Percentiles rank a stretch among this genome's conserved stretches.
Conservation (phyloP, 2,329 filamentous ascomycete genomes). For the Scleromitrula shiraiana region DNA sequence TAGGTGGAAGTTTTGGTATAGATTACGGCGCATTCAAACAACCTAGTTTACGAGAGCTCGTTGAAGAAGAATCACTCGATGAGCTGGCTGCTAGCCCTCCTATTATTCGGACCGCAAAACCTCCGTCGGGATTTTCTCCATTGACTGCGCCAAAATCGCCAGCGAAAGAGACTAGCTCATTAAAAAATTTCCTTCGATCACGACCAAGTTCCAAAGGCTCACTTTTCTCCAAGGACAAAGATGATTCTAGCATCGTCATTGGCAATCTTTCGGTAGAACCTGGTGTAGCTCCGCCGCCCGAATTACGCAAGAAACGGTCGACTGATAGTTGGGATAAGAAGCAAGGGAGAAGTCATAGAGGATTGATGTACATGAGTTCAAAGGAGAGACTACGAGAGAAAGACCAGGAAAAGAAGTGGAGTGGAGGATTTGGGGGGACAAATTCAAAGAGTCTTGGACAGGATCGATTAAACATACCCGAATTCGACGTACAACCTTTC, state of each 20-base stretch:
- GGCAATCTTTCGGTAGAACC: slow-evolving; percentile 58
- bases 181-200: slow-evolving; percentile 53
- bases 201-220: slow-evolving; percentile 54
- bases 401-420: slow-evolving; percentile 53
- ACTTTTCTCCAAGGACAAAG: slow-evolving; percentile 41
- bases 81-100: slow-evolving; percentile 58
- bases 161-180: slow-evolving; percentile 34
- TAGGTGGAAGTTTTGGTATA: slow-evolving; percentile 51
- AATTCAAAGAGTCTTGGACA: slow-evolving; percentile 32
- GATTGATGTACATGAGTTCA: slow-evolving; percentile 67
- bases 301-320: slow-evolving; percentile 46
- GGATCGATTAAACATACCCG: slow-evolving; percentile 21
- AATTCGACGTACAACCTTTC: slow-evolving; percentile 27
- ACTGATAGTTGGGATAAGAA: slow-evolving; percentile 57
- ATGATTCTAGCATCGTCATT: slow-evolving; percentile 54
- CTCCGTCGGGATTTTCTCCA: slow-evolving; percentile 66
- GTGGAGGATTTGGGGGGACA: slow-evolving; percentile 34
- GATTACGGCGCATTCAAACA: slow-evolving; percentile 62
- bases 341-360: slow-evolving; percentile 43
- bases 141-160: slow-evolving; percentile 54
- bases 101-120: slow-evolving; percentile 73
- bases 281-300: slow-evolving; percentile 37
- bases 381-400: slow-evolving; percentile 57
- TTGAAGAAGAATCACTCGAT: slow-evolving; percentile 45
- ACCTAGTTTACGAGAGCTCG: slow-evolving; percentile 41